Conservation (phyloP, 2,329 filamentous ascomycete species). For the Pseudocercospora cruenta region DNA sequence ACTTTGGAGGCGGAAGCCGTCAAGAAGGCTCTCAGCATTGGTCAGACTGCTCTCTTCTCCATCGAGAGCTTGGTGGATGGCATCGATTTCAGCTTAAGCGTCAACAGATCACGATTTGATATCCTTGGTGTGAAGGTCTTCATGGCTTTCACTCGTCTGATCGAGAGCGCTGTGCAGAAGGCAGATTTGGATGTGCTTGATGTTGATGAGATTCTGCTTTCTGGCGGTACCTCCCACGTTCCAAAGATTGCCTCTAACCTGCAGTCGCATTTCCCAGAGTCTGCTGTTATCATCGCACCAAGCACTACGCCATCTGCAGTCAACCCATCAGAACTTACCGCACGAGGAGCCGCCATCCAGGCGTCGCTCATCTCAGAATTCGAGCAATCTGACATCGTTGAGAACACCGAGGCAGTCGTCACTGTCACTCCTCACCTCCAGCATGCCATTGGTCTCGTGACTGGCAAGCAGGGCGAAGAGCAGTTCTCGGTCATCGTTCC, state of each 20-base stretch:
- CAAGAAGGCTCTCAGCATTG: conserved; percentile 89
- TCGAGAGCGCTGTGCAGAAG: conserved; percentile 86
- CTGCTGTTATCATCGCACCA: conserved; percentile 78
- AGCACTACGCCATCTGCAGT: conserved; percentile 76
- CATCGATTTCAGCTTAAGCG: conserved; percentile 84
- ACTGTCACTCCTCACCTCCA: conserved; percentile 90
- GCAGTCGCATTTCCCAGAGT: conserved; percentile 76
- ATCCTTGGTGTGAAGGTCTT: conserved; percentile 85
- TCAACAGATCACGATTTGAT: conserved; percentile 94
- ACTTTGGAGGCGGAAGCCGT: conserved; percentile 87
- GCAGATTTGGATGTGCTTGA: conserved; percentile 89
- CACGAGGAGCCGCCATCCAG: conserved; percentile 91
- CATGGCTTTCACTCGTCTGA: conserved; percentile 81
- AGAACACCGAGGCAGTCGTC: conserved; percentile 92
- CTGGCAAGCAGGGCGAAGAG: conserved; percentile 57
- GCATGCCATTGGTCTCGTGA: conserved; percentile 85
- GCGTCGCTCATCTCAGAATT: conserved; percentile 94
- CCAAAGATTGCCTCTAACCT: conserved; percentile 88
- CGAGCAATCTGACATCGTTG: conserved; percentile 88
- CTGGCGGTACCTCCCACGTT: conserved; percentile 89
- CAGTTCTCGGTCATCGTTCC: conserved; percentile 80
- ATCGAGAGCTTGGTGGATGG: conserved; percentile 89
- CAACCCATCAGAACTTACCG: conserved; percentile 89
- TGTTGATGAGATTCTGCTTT: conserved; percentile 91
- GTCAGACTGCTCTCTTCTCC: conserved; percentile 85